A percentile compares a stretch with the other conserved stretches of the same genome.
phyloP scores from a whole-genome alignment of 345 rosid genomes.

The Durio zibethinus region DNA sequence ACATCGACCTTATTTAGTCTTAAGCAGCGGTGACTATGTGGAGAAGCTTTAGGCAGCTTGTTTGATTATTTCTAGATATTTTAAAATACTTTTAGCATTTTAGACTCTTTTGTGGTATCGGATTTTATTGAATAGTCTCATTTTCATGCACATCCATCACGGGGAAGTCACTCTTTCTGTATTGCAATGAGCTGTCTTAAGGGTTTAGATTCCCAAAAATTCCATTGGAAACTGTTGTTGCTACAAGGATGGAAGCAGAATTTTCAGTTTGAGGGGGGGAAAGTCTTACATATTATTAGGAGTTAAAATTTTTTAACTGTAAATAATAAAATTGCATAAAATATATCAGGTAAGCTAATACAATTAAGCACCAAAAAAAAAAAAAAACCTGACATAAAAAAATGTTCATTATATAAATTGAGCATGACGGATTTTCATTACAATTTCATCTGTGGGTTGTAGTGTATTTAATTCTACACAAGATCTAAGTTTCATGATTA shows the following conservation, averaged over 20 bases:
- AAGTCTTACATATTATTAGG: too few relatives aligned
- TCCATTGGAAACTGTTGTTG: neutral
- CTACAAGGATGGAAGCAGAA: neutral
- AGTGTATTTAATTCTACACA: too few relatives aligned
- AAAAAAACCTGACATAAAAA: too few relatives aligned
- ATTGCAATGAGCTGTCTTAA: neutral
- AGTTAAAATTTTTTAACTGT: too few relatives aligned
- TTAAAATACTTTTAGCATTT: neutral
- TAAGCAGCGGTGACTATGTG: neutral
- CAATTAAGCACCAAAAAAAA: too few relatives aligned
- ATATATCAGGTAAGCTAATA: too few relatives aligned
- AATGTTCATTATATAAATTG: too few relatives aligned
- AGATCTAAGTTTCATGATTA: too few relatives aligned
- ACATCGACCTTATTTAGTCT: neutral
- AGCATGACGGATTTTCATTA: too few relatives aligned
- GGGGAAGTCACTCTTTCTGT: neutral
- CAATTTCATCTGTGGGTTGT: too few relatives aligned
- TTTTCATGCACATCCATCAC: neutral
- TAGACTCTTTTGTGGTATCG: neutral
- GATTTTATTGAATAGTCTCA: neutral
- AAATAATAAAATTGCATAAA: too few relatives aligned
- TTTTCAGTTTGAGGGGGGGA: too few relatives aligned
- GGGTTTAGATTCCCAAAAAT: neutral
- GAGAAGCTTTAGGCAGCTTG: neutral
- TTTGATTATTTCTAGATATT: neutral